These are phyloP conservation scores for Murraya paniculata DNA, from an alignment of 345 rosid genomes.

Conservation along the genomic window DNA sequence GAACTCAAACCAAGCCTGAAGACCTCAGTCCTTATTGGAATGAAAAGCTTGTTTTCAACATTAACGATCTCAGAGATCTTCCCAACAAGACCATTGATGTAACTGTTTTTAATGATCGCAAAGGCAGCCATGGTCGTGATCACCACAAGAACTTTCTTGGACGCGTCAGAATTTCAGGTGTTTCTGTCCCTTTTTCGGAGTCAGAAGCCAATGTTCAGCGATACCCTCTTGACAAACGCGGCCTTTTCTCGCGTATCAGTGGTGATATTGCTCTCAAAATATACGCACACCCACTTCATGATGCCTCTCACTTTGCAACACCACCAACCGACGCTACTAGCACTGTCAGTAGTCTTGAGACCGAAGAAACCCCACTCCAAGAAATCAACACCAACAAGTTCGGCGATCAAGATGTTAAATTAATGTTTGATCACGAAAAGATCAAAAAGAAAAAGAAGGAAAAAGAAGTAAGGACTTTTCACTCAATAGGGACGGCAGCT, in stretches of 20 bases:
- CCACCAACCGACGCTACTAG: slow-evolving; percentile 2
- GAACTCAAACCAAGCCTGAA: slow-evolving; percentile 57
- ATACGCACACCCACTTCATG: slow-evolving; percentile 28
- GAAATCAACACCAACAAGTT: slow-evolving; percentile 28
- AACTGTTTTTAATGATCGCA: slow-evolving; percentile 52
- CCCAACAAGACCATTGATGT: slow-evolving; percentile 49
- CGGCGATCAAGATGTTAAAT: slow-evolving; percentile 22
- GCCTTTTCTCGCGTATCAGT: slow-evolving; percentile 66
- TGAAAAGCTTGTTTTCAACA: slow-evolving; percentile 57
- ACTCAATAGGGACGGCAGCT: slow-evolving; percentile 55
- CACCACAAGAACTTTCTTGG: slow-evolving; percentile 70
- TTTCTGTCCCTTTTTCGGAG: slow-evolving; percentile 51
- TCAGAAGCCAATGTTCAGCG: slow-evolving; percentile 59
- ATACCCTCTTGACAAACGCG: slow-evolving; percentile 82
- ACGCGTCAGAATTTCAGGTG: slow-evolving; percentile 71
- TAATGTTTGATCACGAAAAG: slow-evolving; percentile 22
- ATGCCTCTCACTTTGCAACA: slow-evolving; percentile 16
- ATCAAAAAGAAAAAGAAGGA: slow-evolving; percentile 53
- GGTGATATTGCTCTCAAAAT: slow-evolving; percentile 70
- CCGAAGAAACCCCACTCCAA: slow-evolving; percentile 28
- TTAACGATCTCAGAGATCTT: slow-evolving; percentile 39
- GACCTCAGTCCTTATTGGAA: slow-evolving; percentile 83
- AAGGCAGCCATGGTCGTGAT: slow-evolving; percentile 25
- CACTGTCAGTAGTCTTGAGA: slow-evolving; percentile 2
- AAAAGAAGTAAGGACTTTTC: slow-evolving; percentile 70